Base-by-base conservation (phyloP, 2,329 filamentous ascomycete genomes). In the Ophidiomyces ophidiicola region DNA sequence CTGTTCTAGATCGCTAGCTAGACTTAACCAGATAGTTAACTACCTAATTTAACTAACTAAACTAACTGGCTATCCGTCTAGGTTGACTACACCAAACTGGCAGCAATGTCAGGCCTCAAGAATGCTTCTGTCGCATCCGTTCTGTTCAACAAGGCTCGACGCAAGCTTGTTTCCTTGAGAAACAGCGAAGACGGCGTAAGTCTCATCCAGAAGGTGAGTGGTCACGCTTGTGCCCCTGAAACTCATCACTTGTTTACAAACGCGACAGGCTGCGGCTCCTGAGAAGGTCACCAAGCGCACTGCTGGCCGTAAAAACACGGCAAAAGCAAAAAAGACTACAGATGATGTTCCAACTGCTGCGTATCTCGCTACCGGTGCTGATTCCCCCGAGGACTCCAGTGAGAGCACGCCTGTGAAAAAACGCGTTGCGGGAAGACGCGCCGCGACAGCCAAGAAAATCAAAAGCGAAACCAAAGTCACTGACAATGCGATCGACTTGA, bases 61-160 rank as follows among this genome's bases (percentile, higher is more conserved):
- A 11, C 26, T 6, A 38, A 10, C n/a, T n/a, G n/a, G n/a, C n/a
- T n/a, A n/a, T n/a, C n/a, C n/a, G n/a, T n/a, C n/a, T 41, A 64
- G 61, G 42, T 64, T 18, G 61, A 68, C 48, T 59, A 54, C 42
- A 49, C 54, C 0, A 60, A 54, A 17, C 46, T 67, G 6, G 61
- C 63, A 15, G 39, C 46, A 7, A 50, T 47, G 20, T 53, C 52
- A 8, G 55, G 56, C 14, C 58, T 61, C 44, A 62, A 60, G 42
- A 63, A 58, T 37, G 46, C 44, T 1, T 41, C 41, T 5, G 57
- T 59, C 1, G 63, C 62, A 3, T 50, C 46, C 10, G 52, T 56
- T n/a, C 44, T 54, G 11, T 66, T 58, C 44, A 46, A 49, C 24
- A 52, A 50, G 7, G 52, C 60, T 7, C 63, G 55, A 40, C 59